These are phyloP conservation scores for Sequoia sempervirens DNA, from an alignment of 75 land plant species.

Conservation along the genomic window DNA sequence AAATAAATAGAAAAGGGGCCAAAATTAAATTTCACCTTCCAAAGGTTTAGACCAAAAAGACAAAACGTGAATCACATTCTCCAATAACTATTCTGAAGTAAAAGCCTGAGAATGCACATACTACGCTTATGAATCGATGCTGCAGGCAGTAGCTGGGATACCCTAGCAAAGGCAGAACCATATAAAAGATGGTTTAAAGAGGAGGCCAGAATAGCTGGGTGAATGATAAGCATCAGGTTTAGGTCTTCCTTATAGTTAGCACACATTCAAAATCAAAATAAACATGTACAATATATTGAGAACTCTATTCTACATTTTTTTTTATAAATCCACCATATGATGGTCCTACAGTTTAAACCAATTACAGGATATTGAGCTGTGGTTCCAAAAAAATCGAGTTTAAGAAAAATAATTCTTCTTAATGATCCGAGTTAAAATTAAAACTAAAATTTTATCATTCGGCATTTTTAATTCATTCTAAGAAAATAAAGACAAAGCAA, in stretches of 20 bases:
- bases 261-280: neutral
- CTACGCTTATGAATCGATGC: neutral
- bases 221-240: neutral
- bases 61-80: neutral
- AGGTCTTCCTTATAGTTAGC: neutral
- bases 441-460: neutral
- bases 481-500: constrained; percentile 13
- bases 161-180: neutral
- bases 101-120: neutral
- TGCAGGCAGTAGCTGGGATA: too few relatives aligned
- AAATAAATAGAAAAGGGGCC: neutral
- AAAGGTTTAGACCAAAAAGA: neutral
- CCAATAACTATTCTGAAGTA: neutral
- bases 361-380: neutral
- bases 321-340: neutral
- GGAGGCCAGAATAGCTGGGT: neutral
- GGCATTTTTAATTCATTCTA: neutral
- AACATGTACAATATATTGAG: neutral
- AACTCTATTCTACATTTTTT: neutral
- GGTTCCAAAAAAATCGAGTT: neutral
- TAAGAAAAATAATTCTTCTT: neutral
- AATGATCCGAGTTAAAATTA: neutral
- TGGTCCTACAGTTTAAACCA: neutral
- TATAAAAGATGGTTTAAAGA: neutral
- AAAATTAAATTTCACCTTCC: neutral